phyloP scores from a whole-genome alignment of 257 asterid genomes.

The Ajuga chamaepitys region DNA sequence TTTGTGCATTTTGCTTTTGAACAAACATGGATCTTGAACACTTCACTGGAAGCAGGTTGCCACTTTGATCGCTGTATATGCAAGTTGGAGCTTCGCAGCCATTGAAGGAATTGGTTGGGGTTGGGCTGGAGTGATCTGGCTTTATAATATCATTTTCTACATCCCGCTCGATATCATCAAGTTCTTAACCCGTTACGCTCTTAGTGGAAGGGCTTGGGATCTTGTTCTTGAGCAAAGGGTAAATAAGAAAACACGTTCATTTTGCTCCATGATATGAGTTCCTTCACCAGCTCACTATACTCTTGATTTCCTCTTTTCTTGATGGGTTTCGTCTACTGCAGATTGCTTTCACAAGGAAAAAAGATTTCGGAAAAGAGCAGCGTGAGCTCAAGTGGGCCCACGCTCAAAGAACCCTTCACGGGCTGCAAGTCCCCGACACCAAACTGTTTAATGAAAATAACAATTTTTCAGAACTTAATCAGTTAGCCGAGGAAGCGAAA shows the following conservation, averaged over 20 bases:
- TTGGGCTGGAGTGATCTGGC: constrained; percentile 99
- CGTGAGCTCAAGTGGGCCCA: constrained; percentile 97
- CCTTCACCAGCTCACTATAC: background rate
- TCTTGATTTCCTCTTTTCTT: background rate
- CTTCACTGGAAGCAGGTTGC: constrained; percentile 55
- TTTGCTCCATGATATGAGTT: background rate
- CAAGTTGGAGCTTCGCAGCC: constrained; percentile 92
- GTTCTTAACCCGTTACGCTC: constrained; percentile 69
- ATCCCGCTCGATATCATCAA: constrained; percentile 85
- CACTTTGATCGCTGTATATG: constrained; percentile 88
- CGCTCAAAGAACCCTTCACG: constrained; percentile 95
- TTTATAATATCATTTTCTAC: constrained; percentile 68
- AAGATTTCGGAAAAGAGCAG: constrained; percentile 95
- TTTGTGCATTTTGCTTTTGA: background rate
- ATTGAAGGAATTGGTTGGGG: constrained; percentile 99
- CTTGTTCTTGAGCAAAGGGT: constrained; percentile 96
- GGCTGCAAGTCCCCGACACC: constrained; percentile 89
- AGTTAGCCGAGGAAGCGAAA: constrained; percentile 97
- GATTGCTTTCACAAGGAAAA: constrained; percentile 95
- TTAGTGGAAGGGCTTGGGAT: constrained; percentile 98
- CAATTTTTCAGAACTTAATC: constrained; percentile 86
- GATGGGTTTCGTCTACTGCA: constrained; percentile 19
- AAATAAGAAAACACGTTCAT: background rate
- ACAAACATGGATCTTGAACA: background rate
- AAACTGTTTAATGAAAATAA: constrained; percentile 64